Evolutionary conservation across 2,329 filamentous ascomycete species (phyloP).

Genomic region (Verticillium tricorpus): DNA sequence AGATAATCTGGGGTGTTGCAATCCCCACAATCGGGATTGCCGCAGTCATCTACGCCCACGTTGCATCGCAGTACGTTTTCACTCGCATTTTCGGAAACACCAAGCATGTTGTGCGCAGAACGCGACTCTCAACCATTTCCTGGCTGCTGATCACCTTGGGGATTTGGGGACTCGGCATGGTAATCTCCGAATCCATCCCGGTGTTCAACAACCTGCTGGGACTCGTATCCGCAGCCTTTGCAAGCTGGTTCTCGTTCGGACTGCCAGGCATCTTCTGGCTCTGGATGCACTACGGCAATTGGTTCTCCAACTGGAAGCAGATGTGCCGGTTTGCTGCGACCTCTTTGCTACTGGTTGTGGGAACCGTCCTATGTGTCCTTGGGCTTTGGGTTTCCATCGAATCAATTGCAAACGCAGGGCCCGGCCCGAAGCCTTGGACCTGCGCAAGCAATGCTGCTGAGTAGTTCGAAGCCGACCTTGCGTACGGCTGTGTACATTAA

Average conservation of each 20-base stretch:
- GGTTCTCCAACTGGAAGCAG: conserved; percentile 27
- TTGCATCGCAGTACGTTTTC: conserved; percentile 63
- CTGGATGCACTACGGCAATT: conserved; percentile 39
- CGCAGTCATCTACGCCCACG: conserved; percentile 65
- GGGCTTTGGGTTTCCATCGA: conserved; percentile 34
- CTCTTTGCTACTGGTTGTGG: conserved; percentile 23
- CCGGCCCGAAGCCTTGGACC: conserved; percentile 28
- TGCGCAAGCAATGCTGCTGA: conserved; percentile 23
- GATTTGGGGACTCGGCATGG: conserved; percentile 58
- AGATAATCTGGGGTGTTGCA: conserved; percentile 64
- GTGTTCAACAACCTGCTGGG: conserved; percentile 63
- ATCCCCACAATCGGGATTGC: conserved; percentile 67
- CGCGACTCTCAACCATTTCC: conserved; percentile 42
- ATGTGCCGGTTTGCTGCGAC: conserved; percentile 25
- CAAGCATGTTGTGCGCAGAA: conserved; percentile 47
- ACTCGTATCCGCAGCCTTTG: conserved; percentile 59
- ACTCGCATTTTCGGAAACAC: conserved; percentile 58
- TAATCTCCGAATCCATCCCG: conserved; percentile 66
- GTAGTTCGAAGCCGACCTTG: no score
- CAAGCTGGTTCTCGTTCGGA: conserved; percentile 61
- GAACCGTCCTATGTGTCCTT: conserved; percentile 30
- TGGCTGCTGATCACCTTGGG: conserved; percentile 54
- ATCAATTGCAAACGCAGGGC: conserved; percentile 23
- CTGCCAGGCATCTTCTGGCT: conserved; percentile 43
- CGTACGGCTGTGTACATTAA: no score